Percentiles rank a stretch among this genome's conserved stretches.
These are phyloP conservation scores for Hydnum rufescens DNA, from an alignment of 768 basidiomycete species.

Conservation along the genomic window DNA sequence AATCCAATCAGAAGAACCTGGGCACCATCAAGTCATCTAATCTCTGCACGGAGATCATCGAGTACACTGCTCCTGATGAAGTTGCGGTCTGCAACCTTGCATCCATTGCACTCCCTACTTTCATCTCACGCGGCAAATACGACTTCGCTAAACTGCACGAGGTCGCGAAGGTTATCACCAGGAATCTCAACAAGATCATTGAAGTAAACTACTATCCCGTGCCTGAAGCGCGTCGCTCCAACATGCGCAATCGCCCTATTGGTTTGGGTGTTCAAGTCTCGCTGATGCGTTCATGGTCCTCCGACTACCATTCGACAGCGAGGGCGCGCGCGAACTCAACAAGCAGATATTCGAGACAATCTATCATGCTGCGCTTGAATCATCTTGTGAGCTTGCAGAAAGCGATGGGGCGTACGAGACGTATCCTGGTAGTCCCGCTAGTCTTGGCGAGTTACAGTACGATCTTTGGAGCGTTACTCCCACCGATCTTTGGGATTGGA, in stretches of 20 bases:
- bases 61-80: conserved; percentile 94
- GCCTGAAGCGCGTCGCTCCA: conserved; percentile 74
- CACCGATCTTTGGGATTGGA: conserved; percentile 87
- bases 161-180: conserved; percentile 79
- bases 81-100: conserved; percentile 97
- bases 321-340: conserved; percentile 72
- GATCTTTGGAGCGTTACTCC: conserved; percentile 93
- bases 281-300: conserved; percentile 97
- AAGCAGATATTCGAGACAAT: conserved; percentile 97
- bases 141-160: conserved; percentile 93
- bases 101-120: conserved; percentile 85
- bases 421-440: conserved; percentile 80
- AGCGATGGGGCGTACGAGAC: conserved; percentile 70
- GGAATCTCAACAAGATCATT: conserved; percentile 87
- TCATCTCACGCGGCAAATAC: conserved; percentile 62
- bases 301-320: conserved; percentile 86
- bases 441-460: conserved; percentile 72
- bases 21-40: conserved; percentile 99
- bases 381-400: conserved; percentile 71
- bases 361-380: conserved; percentile 86
- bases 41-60: conserved; percentile 95
- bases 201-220: conserved; percentile 93
- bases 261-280: conserved; percentile 92
- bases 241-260: conserved; percentile 94
- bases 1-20: conserved; percentile 96